Evolutionary conservation across 1,284 basidiomycete species (phyloP), one percentile per base, ranked within the genome.

Genomic region (Ustilago bromivora): DNA sequence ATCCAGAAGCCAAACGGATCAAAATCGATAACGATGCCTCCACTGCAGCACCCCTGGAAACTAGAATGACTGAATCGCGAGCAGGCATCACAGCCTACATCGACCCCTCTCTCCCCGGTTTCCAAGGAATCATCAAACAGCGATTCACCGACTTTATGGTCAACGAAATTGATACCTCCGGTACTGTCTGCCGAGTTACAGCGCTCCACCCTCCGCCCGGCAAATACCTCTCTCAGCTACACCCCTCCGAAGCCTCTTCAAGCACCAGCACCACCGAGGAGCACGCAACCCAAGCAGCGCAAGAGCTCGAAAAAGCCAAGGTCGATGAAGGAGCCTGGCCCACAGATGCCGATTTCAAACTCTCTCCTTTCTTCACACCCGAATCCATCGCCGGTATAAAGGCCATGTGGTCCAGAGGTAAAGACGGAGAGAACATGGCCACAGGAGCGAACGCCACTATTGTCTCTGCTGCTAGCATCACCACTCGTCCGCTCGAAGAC

Each of bases 401-500:
- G 34, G 56, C 57, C n/a, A 73, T 70, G 72, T 71, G 65, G 70
- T 17, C 60, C 3, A 52, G 58, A 31, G 69, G 63, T 1, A 60
- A 41, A 40, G 35, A 51, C 17, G 57, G 60, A 5, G 67, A 58
- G 15, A 62, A 35, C 28, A 70, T 73, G 66, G 76, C 57, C 12
- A 77, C 71, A 0, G 71, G 66, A 3, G 71, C 59, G 12, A 71
- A 71, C 35, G 70, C 71, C 0, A 70, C 75, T 5, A 51, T 77
- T n/a, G 65, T 64, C 2, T 66, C 67, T 2, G 78, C 74, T 1
- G 59, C 62, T 0, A 65, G 59, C 38, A 69, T 82, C 61, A 63
- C 56, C 10, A 83, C 77, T 35, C 86, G 96, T 92, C 91, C 93
- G 10, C 94, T 99, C 51, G 86, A 89, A 31, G 92, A 91, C 28